Conservation (phyloP, 805 yeast species). For the Myxozyma mucilagina region DNA sequence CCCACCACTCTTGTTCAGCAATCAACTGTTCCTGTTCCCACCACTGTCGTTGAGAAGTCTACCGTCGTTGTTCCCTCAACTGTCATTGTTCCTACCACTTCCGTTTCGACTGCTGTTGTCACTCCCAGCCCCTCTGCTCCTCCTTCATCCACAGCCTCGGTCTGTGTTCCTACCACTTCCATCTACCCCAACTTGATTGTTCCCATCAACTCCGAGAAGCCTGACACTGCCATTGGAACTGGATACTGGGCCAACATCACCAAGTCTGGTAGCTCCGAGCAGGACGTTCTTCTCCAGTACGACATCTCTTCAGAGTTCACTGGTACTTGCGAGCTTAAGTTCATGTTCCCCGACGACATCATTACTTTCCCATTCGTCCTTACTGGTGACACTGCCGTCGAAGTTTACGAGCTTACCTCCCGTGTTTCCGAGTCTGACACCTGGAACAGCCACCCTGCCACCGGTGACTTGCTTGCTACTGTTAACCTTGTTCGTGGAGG, state of each 20-base stretch:
- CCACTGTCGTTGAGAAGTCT: constrained; percentile 18
- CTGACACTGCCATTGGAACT: constrained; percentile 30
- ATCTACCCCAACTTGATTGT: constrained; percentile 31
- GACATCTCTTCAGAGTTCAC: constrained; percentile 22
- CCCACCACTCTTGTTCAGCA: constrained; percentile 19
- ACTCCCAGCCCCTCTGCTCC: constrained; percentile 15
- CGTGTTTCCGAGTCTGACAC: constrained; percentile 21
- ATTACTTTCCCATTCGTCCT: constrained; percentile 30
- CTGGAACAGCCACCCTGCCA: constrained; percentile 29
- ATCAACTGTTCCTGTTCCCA: constrained; percentile 14
- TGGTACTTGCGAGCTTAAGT: constrained; percentile 27
- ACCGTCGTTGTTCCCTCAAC: constrained; percentile 18
- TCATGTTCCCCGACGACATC: constrained; percentile 29
- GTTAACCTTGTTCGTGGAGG: constrained; percentile 27
- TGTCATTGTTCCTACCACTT: constrained; percentile 9
- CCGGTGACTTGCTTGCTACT: constrained; percentile 25
- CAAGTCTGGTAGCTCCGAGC: constrained; percentile 24
- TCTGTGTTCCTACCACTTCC: constrained; percentile 24
- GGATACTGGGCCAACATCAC: constrained; percentile 32
- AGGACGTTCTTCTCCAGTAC: constrained; percentile 29
- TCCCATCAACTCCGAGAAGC: constrained; percentile 28
- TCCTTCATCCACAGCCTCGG: constrained; percentile 21
- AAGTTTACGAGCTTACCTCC: constrained; percentile 19
- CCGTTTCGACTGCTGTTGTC: constrained; percentile 10
- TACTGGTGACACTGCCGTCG: constrained; percentile 28